These are phyloP conservation scores for Microsporum canis DNA, from an alignment of 2,329 filamentous ascomycete species.

Conservation along the genomic window DNA sequence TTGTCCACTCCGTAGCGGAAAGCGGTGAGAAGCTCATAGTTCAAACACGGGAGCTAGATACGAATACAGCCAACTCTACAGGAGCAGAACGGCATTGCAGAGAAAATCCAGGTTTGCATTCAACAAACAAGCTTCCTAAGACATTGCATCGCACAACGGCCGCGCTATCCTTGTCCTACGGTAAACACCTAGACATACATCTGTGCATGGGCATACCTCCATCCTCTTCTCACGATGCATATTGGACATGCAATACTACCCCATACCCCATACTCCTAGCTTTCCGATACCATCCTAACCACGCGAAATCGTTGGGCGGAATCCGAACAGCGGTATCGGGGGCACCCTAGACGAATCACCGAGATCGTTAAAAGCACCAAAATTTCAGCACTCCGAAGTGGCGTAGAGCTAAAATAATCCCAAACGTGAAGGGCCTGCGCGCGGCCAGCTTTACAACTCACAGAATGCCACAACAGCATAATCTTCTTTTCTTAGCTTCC, in stretches of 20 bases:
- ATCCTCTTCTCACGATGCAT: neutral
- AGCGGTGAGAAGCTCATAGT: neutral
- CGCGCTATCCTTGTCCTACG: neutral
- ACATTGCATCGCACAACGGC: neutral
- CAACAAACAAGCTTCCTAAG: neutral
- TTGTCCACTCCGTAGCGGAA: neutral
- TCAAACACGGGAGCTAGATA: neutral
- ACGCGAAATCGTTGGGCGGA: neutral
- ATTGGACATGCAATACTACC: neutral
- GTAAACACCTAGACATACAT: neutral
- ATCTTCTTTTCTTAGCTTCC: neutral
- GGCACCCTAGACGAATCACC: neutral
- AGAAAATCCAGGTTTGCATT: neutral
- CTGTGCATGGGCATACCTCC: neutral
- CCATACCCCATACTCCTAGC: neutral
- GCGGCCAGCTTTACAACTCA: neutral
- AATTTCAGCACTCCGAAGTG: neutral
- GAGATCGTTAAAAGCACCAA: neutral
- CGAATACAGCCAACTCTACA: neutral
- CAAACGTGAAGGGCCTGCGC: neutral
- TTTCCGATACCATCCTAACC: neutral
- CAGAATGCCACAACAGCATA: neutral
- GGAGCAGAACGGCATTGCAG: neutral
- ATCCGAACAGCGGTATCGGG: neutral
- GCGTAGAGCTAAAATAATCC: neutral